These are phyloP conservation scores for Penstemon eatonii DNA, from an alignment of 257 asterid genomes.

Conservation along the genomic window DNA sequence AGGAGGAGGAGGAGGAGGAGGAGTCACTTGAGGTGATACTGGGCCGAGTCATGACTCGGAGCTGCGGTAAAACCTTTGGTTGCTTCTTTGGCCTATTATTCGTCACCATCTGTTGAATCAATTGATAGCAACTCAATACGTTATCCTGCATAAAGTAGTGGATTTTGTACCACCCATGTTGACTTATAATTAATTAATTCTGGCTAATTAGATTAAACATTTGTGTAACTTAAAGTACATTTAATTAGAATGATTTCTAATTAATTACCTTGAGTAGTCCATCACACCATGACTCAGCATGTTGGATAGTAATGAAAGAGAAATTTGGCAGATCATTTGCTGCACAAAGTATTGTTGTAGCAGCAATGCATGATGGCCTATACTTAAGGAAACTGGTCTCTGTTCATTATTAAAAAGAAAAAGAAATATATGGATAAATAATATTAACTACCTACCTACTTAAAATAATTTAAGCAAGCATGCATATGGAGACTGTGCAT, in stretches of 20 bases:
- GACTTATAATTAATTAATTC: background rate
- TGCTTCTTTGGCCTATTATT: slow-evolving; percentile 45
- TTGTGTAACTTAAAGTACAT: background rate
- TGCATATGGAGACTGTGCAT: background rate
- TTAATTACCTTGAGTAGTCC: slow-evolving; percentile 77
- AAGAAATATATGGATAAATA: background rate
- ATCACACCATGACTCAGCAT: slow-evolving; percentile 85
- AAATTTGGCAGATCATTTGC: slow-evolving; percentile 77
- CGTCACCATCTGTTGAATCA: slow-evolving; percentile 36
- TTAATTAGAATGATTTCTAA: background rate
- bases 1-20: slow-evolving; percentile 31
- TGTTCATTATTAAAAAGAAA: slow-evolving; percentile 32
- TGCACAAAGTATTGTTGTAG: slow-evolving; percentile 71
- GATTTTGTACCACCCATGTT: background rate
- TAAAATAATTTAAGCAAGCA: background rate
- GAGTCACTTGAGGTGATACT: slow-evolving; percentile 47
- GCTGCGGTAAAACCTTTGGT: slow-evolving; percentile 74
- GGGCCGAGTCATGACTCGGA: slow-evolving; percentile 73
- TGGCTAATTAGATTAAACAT: background rate
- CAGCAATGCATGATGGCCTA: slow-evolving; percentile 92
- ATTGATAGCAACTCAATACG: slow-evolving; percentile 54
- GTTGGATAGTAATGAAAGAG: slow-evolving; percentile 67
- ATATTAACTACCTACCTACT: background rate
- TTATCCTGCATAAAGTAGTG: slow-evolving; percentile 52
- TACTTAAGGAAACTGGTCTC: slow-evolving; percentile 72